A percentile compares a stretch with the other conserved stretches of the same genome.
These are phyloP conservation scores for Linnemannia elongata DNA, from an alignment of 192 early-diverging fungal species.

Conservation along the genomic window DNA sequence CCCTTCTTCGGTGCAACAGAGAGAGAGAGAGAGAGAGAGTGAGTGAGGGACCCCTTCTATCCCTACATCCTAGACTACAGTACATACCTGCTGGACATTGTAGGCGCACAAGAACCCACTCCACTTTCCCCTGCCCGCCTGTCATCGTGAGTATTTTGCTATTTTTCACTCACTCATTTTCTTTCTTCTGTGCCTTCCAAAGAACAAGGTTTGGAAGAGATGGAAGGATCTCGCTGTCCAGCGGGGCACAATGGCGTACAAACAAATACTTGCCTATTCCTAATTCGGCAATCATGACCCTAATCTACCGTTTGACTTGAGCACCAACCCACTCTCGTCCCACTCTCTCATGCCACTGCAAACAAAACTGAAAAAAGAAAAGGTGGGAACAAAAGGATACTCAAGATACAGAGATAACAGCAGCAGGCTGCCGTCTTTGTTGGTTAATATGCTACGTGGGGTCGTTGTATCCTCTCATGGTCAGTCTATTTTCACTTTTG, in stretches of 20 bases:
- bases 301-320: background rate
- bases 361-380: background rate
- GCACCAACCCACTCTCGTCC: background rate
- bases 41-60: too few species aligned
- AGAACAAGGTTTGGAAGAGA: conserved; percentile 32
- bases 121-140: background rate
- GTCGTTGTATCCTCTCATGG: background rate
- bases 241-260: background rate
- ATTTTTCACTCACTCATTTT: background rate
- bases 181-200: background rate
- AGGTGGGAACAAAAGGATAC: background rate
- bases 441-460: background rate
- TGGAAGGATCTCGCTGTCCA: conserved; percentile 31
- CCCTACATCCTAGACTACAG: too few species aligned
- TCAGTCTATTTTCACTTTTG: background rate
- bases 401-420: background rate
- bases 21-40: too few species aligned
- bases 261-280: background rate
- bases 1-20: background rate
- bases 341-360: background rate
- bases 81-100: background rate
- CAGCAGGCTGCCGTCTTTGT: background rate
- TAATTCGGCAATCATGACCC: background rate
- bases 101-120: background rate
- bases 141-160: background rate